Percentiles rank a stretch among this genome's conserved stretches.
Evolutionary conservation across 257 asterid species (phyloP).

Genomic region (Coffea canephora): DNA sequence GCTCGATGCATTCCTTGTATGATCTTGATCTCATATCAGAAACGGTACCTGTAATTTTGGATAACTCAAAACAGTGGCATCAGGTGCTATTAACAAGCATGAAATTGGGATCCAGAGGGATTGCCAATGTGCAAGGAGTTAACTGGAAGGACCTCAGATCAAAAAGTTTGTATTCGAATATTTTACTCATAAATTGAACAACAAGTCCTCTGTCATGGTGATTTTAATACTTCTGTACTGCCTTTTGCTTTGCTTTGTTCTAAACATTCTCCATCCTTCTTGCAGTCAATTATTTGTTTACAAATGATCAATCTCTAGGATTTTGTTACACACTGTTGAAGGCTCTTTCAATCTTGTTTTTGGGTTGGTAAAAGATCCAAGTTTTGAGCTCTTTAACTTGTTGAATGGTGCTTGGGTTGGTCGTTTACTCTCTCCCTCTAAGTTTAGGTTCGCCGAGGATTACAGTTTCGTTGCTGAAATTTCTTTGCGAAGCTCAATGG

Average conservation of each 20-base stretch:
- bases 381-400: background rate
- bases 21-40: conserved; percentile 68
- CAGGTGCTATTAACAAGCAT: conserved; percentile 80
- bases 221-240: conserved; percentile 22
- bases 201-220: conserved; percentile 95
- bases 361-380: background rate
- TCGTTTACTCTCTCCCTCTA: background rate
- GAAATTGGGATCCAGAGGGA: conserved; percentile 89
- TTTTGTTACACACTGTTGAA: background rate
- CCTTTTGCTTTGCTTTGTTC: conserved; percentile 12
- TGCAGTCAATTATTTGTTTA: background rate
- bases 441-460: background rate
- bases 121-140: conserved; percentile 78
- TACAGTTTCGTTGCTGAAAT: background rate
- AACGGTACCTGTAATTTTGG: background rate
- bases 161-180: conserved; percentile 51
- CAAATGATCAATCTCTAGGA: background rate
- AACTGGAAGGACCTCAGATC: conserved; percentile 64
- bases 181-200: conserved; percentile 86
- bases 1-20: conserved; percentile 80
- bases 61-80: conserved; percentile 86
- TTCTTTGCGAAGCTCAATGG: conserved; percentile 1
- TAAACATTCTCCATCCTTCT: conserved; percentile 1
- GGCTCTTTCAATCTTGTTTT: background rate
- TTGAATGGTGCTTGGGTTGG: background rate